These are phyloP conservation scores for Fusarium sp. DNA, from an alignment of 2,329 filamentous ascomycete species.

Conservation along the genomic window DNA sequence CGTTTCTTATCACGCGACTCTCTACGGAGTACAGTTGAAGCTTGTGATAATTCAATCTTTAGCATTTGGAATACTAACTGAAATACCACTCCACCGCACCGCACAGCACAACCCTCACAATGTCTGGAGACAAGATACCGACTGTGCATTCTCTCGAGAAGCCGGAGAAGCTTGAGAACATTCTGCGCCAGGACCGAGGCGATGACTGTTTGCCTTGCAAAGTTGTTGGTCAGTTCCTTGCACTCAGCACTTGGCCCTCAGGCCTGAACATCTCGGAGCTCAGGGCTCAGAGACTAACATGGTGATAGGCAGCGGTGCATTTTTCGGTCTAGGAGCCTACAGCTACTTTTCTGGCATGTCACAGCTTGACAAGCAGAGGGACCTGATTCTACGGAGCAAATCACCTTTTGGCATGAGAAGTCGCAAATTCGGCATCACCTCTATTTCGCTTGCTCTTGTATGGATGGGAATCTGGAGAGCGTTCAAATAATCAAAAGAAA, in stretches of 20 bases:
- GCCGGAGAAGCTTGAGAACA: slow-evolving; percentile 71
- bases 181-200: slow-evolving; percentile 67
- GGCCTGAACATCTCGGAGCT: slow-evolving; percentile 9
- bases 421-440: slow-evolving; percentile 74
- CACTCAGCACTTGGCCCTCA: slow-evolving; percentile 13
- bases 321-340: slow-evolving; percentile 81
- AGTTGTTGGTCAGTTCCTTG: slow-evolving; percentile 71
- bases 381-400: slow-evolving; percentile 75
- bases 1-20: slow-evolving; percentile 21
- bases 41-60: slow-evolving; percentile 32
- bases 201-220: slow-evolving; percentile 80
- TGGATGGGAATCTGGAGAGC: slow-evolving; percentile 79
- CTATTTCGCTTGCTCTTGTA: slow-evolving; percentile 75
- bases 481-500: slow-evolving; percentile 56
- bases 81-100: no score
- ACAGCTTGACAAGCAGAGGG: slow-evolving; percentile 76
- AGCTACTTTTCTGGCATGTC: slow-evolving; percentile 81
- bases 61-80: background rate
- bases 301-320: slow-evolving; percentile 75
- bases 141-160: slow-evolving; percentile 67
- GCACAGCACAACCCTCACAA: slow-evolving; percentile 30
- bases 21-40: slow-evolving; percentile 26
- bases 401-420: slow-evolving; percentile 80
- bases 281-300: slow-evolving; percentile 32
- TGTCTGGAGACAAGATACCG: slow-evolving; percentile 60